These are phyloP conservation scores for Naganishia liquefaciens DNA, from an alignment of 1,284 basidiomycete species.

Conservation along the genomic window DNA sequence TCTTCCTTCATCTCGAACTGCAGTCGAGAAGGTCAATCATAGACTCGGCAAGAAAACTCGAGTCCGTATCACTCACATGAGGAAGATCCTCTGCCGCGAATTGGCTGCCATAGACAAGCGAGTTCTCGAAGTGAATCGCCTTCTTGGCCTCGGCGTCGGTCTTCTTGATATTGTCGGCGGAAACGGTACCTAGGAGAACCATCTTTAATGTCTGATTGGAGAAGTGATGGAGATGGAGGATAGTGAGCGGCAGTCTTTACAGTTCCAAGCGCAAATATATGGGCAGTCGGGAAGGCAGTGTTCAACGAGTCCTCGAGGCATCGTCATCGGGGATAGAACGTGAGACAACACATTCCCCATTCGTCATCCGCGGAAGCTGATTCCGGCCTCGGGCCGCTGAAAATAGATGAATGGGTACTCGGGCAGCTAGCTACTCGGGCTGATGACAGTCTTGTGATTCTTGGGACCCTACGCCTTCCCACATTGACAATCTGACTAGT, in stretches of 20 bases:
- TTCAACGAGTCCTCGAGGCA: too few species aligned
- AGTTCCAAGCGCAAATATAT: too few species aligned
- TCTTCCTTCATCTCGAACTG: constrained; percentile 38
- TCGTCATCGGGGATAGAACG: not conserved
- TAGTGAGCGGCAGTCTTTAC: too few species aligned
- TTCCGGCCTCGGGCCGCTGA: too few species aligned
- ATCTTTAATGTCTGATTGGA: constrained; percentile 1
- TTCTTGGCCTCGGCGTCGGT: constrained; percentile 16
- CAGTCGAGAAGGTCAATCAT: not conserved
- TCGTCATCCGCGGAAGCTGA: too few species aligned
- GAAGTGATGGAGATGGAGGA: too few species aligned
- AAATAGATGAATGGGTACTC: too few species aligned
- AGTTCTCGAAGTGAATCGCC: constrained; percentile 34
- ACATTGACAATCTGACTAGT: too few species aligned
- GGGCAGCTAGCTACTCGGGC: too few species aligned
- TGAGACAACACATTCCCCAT: not conserved
- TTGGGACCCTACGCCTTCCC: too few species aligned
- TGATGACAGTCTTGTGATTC: too few species aligned
- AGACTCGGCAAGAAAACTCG: not conserved
- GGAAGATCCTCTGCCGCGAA: constrained; percentile 37
- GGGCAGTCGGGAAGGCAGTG: too few species aligned
- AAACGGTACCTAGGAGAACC: constrained; percentile 30
- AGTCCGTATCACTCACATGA: constrained; percentile 23
- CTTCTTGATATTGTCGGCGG: constrained; percentile 8
- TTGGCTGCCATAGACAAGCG: constrained; percentile 45